Evolutionary conservation across 2,329 filamentous ascomycete genomes (phyloP).

Genomic region (Ophioceras dolichostomum): DNA sequence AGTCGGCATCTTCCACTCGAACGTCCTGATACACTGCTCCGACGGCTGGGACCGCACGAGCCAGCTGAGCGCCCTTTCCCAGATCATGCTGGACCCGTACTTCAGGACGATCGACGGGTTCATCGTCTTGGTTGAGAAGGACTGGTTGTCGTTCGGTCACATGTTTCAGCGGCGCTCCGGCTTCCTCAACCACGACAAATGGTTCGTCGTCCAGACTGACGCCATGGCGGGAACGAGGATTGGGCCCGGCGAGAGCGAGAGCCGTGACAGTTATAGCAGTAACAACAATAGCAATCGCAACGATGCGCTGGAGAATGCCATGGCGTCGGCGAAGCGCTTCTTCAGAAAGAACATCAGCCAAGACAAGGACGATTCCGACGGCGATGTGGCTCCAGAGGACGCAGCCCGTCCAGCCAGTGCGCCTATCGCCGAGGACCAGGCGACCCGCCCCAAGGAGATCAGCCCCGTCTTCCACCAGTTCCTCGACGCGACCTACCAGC

Average conservation of each 20-base stretch:
- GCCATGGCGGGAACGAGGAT: conserved; percentile 51
- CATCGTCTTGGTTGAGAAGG: conserved; percentile 88
- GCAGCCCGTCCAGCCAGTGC: conserved; percentile 10
- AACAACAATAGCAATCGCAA: too few relatives aligned
- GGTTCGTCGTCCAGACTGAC: conserved; percentile 84
- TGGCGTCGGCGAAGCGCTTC: conserved; percentile 76
- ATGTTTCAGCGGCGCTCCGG: conserved; percentile 94
- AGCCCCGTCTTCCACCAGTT: conserved; percentile 98
- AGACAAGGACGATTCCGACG: conserved; percentile 43
- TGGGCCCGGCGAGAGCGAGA: conserved; percentile 48
- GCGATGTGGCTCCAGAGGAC: conserved; percentile 34
- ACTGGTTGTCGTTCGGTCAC: conserved; percentile 95
- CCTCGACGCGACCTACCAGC: conserved; percentile 83
- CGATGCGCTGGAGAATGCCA: conserved; percentile 75
- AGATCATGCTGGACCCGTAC: conserved; percentile 91
- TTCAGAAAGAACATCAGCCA: conserved; percentile 69
- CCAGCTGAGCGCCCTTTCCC: conserved; percentile 81
- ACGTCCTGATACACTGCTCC: conserved; percentile 94
- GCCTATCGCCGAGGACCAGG: conserved; percentile 38
- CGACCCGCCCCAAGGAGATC: conserved; percentile 78
- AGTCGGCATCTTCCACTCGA: conserved; percentile 83
- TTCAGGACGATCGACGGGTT: conserved; percentile 92
- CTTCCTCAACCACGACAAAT: conserved; percentile 79
- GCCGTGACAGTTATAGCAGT: too few relatives aligned
- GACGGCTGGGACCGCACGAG: conserved; percentile 98